Conservation (phyloP, 805 yeast genomes). For the Ogataea dorogensis region DNA sequence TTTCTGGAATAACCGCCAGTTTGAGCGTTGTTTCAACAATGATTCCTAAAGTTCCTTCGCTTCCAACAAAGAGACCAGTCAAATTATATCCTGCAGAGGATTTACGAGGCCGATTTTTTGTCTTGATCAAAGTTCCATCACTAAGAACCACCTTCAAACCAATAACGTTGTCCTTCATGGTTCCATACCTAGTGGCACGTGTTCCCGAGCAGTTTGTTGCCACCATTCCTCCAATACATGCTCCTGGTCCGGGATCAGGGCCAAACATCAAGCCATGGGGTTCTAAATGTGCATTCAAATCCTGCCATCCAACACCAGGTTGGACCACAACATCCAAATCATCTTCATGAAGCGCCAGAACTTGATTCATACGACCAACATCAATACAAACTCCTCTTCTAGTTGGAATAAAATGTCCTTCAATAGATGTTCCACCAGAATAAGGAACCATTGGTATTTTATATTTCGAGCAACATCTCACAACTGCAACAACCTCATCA, state of each 20-base stretch:
- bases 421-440: slow-evolving; percentile 77
- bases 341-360: slow-evolving; percentile 53
- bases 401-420: slow-evolving; percentile 77
- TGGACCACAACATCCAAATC: slow-evolving; percentile 75
- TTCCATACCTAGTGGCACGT: slow-evolving; percentile 75
- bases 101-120: slow-evolving; percentile 72
- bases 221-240: slow-evolving; percentile 75
- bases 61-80: slow-evolving; percentile 67
- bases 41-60: slow-evolving; percentile 76
- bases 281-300: slow-evolving; percentile 49
- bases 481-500: slow-evolving; percentile 60
- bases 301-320: slow-evolving; percentile 81
- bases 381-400: slow-evolving; percentile 63
- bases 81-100: slow-evolving; percentile 79
- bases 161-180: slow-evolving; percentile 72
- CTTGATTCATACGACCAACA: slow-evolving; percentile 55
- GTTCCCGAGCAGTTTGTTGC: slow-evolving; percentile 81
- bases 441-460: slow-evolving; percentile 72
- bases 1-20: slow-evolving; percentile 60
- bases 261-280: slow-evolving; percentile 62
- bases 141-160: slow-evolving; percentile 73
- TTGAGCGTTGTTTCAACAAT: slow-evolving; percentile 73
- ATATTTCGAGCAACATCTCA: slow-evolving; percentile 60
- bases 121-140: slow-evolving; percentile 75
- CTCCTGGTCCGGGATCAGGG: slow-evolving; percentile 80